A percentile compares a stretch with the other conserved stretches of the same genome.
Conservation (phyloP, 352 stramenopile species). For the Globisporangium cylindrosporum region DNA sequence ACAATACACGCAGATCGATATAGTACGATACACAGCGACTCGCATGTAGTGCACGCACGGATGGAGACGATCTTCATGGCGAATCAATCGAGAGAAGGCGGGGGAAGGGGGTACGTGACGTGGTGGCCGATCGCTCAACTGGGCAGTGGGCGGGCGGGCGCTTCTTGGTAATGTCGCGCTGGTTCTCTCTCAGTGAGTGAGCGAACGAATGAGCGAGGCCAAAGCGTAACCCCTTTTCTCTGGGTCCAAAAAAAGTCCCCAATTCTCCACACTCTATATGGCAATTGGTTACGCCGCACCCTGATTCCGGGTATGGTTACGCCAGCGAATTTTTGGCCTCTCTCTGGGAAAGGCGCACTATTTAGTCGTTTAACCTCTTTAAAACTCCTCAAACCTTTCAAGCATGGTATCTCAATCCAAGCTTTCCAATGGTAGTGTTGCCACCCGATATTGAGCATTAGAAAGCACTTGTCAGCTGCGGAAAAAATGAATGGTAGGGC, state of each 20-base stretch:
- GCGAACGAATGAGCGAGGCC: neutral
- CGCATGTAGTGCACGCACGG: conserved; percentile 31
- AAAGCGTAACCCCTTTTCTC: conserved; percentile 9
- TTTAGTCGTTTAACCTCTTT: neutral
- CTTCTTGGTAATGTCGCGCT: neutral
- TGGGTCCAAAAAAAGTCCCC: neutral
- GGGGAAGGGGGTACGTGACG: neutral
- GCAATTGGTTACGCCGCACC: neutral
- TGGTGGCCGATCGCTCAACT: neutral
- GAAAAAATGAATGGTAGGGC: neutral
- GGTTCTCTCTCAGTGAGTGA: neutral
- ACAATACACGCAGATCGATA: neutral
- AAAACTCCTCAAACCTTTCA: neutral
- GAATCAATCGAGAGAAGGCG: neutral
- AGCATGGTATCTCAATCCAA: neutral
- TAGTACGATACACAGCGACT: neutral
- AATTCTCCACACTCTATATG: neutral
- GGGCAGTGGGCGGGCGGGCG: too few relatives aligned
- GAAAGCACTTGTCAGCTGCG: neutral
- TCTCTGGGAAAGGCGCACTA: neutral
- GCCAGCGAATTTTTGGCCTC: neutral
- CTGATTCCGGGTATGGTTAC: neutral
- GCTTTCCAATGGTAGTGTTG: neutral
- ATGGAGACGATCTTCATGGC: conserved; percentile 87
- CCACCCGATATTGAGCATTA: neutral